A percentile compares a stretch with the other conserved stretches of the same genome.
Evolutionary conservation across 257 asterid genomes (phyloP).

Genomic region (Jacaranda copaia): DNA sequence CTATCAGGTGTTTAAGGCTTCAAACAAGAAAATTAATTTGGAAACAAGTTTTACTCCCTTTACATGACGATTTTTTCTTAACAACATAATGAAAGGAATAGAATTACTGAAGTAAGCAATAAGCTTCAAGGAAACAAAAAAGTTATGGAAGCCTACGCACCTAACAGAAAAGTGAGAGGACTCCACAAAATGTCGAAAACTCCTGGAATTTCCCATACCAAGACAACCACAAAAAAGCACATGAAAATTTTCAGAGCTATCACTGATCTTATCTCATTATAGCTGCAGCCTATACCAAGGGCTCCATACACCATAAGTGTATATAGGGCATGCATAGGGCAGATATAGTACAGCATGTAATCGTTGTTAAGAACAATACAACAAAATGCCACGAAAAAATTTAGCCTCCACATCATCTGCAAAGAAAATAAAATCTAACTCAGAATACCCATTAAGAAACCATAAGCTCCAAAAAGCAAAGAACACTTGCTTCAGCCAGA

Average conservation of each 20-base stretch:
- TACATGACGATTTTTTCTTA: neutral
- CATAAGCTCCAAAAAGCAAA: conserved; percentile 29
- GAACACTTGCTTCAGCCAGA: conserved; percentile 24
- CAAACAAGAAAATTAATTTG: conserved; percentile 1
- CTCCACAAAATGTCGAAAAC: conserved; percentile 74
- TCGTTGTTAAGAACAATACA: conserved; percentile 83
- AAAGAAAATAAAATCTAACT: conserved; percentile 37
- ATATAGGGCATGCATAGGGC: conserved; percentile 92
- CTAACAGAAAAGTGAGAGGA: conserved; percentile 64
- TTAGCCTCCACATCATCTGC: conserved; percentile 98
- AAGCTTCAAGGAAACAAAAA: conserved; percentile 17
- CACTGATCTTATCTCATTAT: conserved; percentile 76
- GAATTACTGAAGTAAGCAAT: neutral
- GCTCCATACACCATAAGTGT: conserved; percentile 90
- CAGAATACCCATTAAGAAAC: conserved; percentile 30
- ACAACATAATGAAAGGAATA: neutral
- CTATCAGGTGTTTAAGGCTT: conserved; percentile 33
- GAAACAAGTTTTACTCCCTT: conserved; percentile 13
- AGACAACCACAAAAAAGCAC: conserved; percentile 77
- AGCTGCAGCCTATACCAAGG: conserved; percentile 83
- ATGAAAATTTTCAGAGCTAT: conserved; percentile 70
- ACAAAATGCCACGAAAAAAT: conserved; percentile 80
- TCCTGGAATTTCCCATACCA: conserved; percentile 90
- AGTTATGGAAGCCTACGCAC: conserved; percentile 45
- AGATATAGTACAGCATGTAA: conserved; percentile 83